Evolutionary conservation across 2,329 filamentous ascomycete species (phyloP), one percentile per base, ranked within the genome.

Genomic region (Keithomyces neogunnii): DNA sequence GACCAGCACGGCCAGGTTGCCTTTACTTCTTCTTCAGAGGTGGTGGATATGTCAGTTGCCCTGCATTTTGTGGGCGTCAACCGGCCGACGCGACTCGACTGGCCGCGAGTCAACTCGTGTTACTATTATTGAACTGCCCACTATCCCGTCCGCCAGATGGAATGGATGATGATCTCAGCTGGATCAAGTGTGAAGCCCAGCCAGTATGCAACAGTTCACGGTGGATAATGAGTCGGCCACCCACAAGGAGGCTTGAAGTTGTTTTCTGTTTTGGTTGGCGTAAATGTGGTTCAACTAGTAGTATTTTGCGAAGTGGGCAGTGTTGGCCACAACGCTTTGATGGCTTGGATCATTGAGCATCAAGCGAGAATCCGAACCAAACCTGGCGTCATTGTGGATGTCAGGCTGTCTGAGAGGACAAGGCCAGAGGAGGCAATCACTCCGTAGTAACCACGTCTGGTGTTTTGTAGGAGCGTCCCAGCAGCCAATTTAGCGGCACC

Each of bases 181-280:
- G 19, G 19, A 35, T 35, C 8, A 39, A 39, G 7, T 13, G 4
- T 19, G 13, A n/a, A 44, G 28, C 9, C 40, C 40, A 30, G 8
- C 13, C 28, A 19, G 40, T 13, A 29, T 19, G 10, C 28, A 28
- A 19, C 13, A 19, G 19, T 19, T 19, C 19, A 19, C 19, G 19
- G 19, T 19, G 49, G 50, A 39, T 45, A 53, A 49, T 47, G 48
- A 54, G 47, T 51, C 55, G 50, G 55, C 45, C 44, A 50, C 39
- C 19, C 19, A 19, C 19, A 19, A 19, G 19, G 19, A 19, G 19
- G 19, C 19, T 19, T 19, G 19, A 19, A 19, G 19, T 19, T 19
- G 19, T 19, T 19, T 19, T 19, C 19, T 19, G 19, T 19, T 19
- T 19, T 19, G 19, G 19, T 19, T 19, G 19, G 19, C 19, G 19